Conservation (phyloP, 305 asterid species). For the Fraxinus sp. region DNA sequence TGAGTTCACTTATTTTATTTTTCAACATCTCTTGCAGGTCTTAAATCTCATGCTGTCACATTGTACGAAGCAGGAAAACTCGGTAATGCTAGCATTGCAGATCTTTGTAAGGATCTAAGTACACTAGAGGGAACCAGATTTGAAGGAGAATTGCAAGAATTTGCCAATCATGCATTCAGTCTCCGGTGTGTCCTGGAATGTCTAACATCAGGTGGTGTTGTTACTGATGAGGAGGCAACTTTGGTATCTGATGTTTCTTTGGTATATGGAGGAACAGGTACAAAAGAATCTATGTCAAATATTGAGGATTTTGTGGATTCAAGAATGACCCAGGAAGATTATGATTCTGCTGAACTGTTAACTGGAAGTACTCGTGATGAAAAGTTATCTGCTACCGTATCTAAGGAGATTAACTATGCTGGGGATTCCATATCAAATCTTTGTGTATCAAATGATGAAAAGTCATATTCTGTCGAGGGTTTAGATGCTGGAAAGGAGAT, state of each 20-base stretch:
- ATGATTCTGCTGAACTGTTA: slow-evolving; percentile 33
- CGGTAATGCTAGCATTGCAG: slow-evolving; percentile 79
- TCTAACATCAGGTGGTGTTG: slow-evolving; percentile 81
- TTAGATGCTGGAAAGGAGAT: slow-evolving; percentile 43
- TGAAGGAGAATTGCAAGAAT: slow-evolving; percentile 98
- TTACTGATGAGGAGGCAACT: slow-evolving; percentile 50
- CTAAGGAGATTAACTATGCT: slow-evolving; percentile 38
- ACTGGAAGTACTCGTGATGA: slow-evolving; percentile 33
- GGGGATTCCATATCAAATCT: slow-evolving; percentile 39
- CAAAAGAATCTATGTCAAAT: slow-evolving; percentile 30
- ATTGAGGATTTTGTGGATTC: slow-evolving; percentile 32
- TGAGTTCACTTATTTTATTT: too few relatives aligned
- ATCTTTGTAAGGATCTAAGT: slow-evolving; percentile 87
- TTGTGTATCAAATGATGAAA: slow-evolving; percentile 47
- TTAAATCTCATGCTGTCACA: slow-evolving; percentile 95
- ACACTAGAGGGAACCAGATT: slow-evolving; percentile 90
- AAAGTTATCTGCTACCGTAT: slow-evolving; percentile 28
- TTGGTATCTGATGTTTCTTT: slow-evolving; percentile 31
- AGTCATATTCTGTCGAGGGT: slow-evolving; percentile 41
- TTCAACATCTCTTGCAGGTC: slow-evolving; percentile 40
- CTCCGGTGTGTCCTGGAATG: slow-evolving; percentile 90
- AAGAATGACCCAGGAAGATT: not conserved
- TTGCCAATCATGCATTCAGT: slow-evolving; percentile 98
- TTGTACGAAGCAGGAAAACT: slow-evolving; percentile 97
- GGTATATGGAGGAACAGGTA: slow-evolving; percentile 33